These are phyloP conservation scores for Cenococcum geophilum DNA, from an alignment of 495 filamentous ascomycete genomes.

Conservation along the genomic window DNA sequence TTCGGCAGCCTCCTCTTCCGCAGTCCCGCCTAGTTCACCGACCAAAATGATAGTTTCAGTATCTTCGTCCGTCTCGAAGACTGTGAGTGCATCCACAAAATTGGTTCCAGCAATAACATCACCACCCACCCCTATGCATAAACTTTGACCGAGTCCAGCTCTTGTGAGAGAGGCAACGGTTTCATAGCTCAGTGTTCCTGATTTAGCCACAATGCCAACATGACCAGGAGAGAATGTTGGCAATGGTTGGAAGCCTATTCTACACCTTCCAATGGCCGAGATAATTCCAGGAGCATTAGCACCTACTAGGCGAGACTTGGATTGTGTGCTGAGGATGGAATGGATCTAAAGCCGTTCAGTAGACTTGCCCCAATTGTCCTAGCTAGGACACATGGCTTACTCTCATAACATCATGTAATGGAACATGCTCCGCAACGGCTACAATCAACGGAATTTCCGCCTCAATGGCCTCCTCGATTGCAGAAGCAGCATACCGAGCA, in stretches of 20 bases:
- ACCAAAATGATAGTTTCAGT: constrained; percentile 79
- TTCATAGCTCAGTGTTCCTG: constrained; percentile 84
- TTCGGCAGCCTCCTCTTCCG: constrained; percentile 74
- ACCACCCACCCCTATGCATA: constrained; percentile 83
- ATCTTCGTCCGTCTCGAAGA: constrained; percentile 67
- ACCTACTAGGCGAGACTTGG: constrained; percentile 72
- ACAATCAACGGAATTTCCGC: constrained; percentile 83
- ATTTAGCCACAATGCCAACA: constrained; percentile 80
- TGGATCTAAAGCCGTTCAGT: constrained; percentile 50
- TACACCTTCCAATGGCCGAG: constrained; percentile 70
- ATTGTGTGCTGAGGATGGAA: constrained; percentile 73
- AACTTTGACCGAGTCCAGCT: constrained; percentile 76
- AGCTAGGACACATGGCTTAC: constrained; percentile 43
- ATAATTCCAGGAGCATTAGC: constrained; percentile 88
- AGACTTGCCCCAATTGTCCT: constrained; percentile 11
- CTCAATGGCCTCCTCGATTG: constrained; percentile 85
- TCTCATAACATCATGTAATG: constrained; percentile 75
- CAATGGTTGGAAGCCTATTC: constrained; percentile 82
- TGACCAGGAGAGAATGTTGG: constrained; percentile 67
- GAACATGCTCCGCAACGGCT: constrained; percentile 87
- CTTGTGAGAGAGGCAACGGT: constrained; percentile 76
- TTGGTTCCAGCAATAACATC: constrained; percentile 79
- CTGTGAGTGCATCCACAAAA: constrained; percentile 66
- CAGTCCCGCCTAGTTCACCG: constrained; percentile 79
- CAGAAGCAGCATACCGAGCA: constrained; percentile 65